Conservation (phyloP, 306 rosid genomes). For the Mimosa bimucronata region DNA sequence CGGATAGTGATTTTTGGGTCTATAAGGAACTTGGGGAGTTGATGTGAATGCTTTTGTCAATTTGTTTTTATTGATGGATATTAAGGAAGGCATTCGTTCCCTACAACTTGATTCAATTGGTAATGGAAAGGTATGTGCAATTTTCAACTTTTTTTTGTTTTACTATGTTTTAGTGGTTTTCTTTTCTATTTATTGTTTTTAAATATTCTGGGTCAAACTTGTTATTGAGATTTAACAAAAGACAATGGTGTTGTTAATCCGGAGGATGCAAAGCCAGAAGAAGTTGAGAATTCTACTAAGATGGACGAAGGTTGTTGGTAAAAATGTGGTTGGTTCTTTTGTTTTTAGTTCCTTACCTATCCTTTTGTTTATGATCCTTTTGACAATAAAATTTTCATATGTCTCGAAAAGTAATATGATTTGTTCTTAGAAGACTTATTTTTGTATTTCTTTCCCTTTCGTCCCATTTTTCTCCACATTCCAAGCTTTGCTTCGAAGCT, state of each 20-base stretch:
- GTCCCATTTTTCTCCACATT: neutral
- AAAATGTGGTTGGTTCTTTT: slow-evolving; percentile 33
- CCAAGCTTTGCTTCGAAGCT: slow-evolving; percentile 19
- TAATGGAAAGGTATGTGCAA: slow-evolving; percentile 36
- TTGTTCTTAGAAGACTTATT: slow-evolving; percentile 9
- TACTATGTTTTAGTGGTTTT: neutral
- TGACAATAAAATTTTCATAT: slow-evolving; percentile 4
- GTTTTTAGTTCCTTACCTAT: neutral
- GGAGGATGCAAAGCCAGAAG: slow-evolving; percentile 64
- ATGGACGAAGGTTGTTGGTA: slow-evolving; percentile 83
- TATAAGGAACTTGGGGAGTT: slow-evolving; percentile 26
- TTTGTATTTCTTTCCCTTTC: neutral
- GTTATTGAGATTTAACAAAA: slow-evolving; percentile 51
- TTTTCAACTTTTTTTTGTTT: slow-evolving; percentile 31
- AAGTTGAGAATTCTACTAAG: slow-evolving; percentile 52
- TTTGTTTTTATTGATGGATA: slow-evolving; percentile 58
- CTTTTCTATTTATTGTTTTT: slow-evolving; percentile 1
- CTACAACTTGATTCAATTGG: slow-evolving; percentile 92
- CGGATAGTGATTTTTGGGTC: slow-evolving; percentile 15
- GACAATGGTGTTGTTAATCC: slow-evolving; percentile 62
- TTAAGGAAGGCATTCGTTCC: slow-evolving; percentile 87
- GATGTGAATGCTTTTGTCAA: slow-evolving; percentile 31
- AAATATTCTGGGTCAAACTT: slow-evolving; percentile 31
- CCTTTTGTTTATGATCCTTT: neutral
- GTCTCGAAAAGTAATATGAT: neutral